Conservation (phyloP, 2,329 filamentous ascomycete genomes). For the Fusarium oligoseptatum region DNA sequence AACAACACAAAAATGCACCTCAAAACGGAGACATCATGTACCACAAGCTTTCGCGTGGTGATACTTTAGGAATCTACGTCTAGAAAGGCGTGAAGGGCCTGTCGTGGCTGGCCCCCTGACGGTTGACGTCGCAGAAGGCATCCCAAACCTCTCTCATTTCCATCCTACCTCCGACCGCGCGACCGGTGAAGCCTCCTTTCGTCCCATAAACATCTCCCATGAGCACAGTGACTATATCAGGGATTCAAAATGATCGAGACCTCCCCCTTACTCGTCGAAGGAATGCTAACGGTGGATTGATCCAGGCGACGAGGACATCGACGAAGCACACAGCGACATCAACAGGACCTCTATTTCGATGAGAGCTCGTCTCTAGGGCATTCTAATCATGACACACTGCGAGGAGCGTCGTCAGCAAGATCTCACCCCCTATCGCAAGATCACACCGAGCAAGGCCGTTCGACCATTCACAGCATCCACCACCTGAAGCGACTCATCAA, state of each 20-base stretch:
- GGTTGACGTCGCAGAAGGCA: not conserved
- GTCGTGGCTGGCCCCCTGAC: not conserved
- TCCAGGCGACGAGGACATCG: not conserved
- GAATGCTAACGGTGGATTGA: not conserved
- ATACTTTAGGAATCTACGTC: not conserved
- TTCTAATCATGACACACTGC: not conserved
- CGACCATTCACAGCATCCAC: not conserved
- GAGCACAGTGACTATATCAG: no score
- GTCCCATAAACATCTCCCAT: rapidly evolving
- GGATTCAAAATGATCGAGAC: not conserved
- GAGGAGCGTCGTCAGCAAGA: not conserved
- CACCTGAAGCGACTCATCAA: not conserved
- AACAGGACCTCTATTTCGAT: not conserved
- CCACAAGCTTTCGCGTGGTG: not conserved
- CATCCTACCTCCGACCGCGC: not conserved
- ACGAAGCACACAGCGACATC: not conserved
- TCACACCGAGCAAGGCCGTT: no score
- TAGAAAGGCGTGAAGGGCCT: not conserved
- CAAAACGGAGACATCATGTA: rapidly evolving
- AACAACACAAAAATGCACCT: not conserved
- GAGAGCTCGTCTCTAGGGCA: no score
- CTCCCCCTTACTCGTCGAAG: not conserved
- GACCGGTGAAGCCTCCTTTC: not conserved
- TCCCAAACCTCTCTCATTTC: not conserved
- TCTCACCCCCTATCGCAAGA: not conserved